A percentile compares a stretch with the other conserved stretches of the same genome.
Conservation (phyloP, 164 flowering plant genomes). For the Saururus chinensis region DNA sequence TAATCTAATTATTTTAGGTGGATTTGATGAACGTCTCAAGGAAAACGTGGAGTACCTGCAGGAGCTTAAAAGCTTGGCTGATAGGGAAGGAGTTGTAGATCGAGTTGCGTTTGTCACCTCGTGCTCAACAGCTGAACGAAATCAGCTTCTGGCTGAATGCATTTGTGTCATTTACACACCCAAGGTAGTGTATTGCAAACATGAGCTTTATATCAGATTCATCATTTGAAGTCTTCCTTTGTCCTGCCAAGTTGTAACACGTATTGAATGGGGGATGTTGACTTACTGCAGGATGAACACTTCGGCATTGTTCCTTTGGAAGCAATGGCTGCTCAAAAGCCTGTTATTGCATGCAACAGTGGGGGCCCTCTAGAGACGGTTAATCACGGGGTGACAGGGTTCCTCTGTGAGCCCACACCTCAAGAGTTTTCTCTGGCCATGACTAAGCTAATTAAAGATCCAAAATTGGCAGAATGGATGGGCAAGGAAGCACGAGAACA, state of each 20-base stretch:
- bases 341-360: constrained; percentile 93
- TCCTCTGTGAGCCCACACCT: constrained; percentile 70
- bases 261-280: neutral
- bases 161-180: constrained; percentile 87
- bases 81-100: constrained; percentile 52
- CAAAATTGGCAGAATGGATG: constrained; percentile 51
- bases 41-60: constrained; percentile 89
- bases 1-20: too few relatives aligned
- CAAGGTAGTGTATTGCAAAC: constrained; percentile 30
- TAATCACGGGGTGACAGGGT: constrained; percentile 65
- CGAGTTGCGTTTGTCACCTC: constrained; percentile 76
- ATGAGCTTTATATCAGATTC: neutral
- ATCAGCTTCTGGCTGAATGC: constrained; percentile 69
- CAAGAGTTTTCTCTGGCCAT: constrained; percentile 56
- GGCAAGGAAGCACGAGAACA: constrained; percentile 62
- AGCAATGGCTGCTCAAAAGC: constrained; percentile 95
- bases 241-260: neutral
- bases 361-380: constrained; percentile 92
- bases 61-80: constrained; percentile 69
- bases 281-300: constrained; percentile 67
- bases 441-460: constrained; percentile 54
- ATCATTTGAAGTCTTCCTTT: neutral
- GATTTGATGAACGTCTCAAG: constrained; percentile 70
- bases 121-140: constrained; percentile 81
- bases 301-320: constrained; percentile 95